These are phyloP conservation scores for Hyaloscypha variabilis DNA, from an alignment of 495 filamentous ascomycete genomes.

Conservation along the genomic window DNA sequence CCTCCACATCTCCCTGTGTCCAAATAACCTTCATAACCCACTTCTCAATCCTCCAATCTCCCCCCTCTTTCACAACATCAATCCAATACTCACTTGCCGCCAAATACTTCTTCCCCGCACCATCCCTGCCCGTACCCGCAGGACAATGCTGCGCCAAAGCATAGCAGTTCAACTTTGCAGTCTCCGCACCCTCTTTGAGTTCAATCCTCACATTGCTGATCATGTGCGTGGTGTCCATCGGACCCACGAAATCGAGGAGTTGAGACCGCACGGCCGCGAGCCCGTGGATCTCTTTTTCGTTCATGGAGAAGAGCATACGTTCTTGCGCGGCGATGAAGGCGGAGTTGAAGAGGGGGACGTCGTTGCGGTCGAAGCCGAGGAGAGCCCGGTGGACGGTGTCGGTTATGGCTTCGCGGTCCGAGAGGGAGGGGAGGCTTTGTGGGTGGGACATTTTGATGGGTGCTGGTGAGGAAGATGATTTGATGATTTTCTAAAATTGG, in stretches of 20 bases:
- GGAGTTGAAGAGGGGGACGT: conserved; percentile 13
- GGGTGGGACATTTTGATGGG: conserved; percentile 10
- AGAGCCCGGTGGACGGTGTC: conserved; percentile 15
- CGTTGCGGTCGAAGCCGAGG: conserved; percentile 19
- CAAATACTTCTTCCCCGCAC: conserved; percentile 7
- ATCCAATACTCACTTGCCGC: conserved; percentile 8
- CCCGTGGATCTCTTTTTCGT: background rate
- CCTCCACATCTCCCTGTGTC: conserved; percentile 6
- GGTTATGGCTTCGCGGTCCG: conserved; percentile 12
- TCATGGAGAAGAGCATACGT: background rate
- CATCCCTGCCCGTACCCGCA: conserved; percentile 6
- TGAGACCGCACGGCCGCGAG: conserved; percentile 1
- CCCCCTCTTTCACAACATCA: conserved; percentile 10
- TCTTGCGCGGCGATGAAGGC: conserved; percentile 1
- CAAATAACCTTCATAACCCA: conserved; percentile 15
- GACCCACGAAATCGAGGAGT: conserved; percentile 13
- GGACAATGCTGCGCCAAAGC: conserved; percentile 14
- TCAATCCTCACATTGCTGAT: conserved; percentile 17
- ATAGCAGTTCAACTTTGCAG: conserved; percentile 12
- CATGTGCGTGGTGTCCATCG: conserved; percentile 23
- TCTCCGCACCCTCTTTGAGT: conserved; percentile 5
- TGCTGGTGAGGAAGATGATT: no score
- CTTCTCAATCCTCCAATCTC: conserved; percentile 23
- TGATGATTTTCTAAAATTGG: no score
- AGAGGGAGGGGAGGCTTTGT: conserved; percentile 13